Percentiles rank a stretch among this genome's conserved stretches.
phyloP scores from a whole-genome alignment of 2,329 filamentous ascomycete species.

The Purpureocillium takamizusanense region DNA sequence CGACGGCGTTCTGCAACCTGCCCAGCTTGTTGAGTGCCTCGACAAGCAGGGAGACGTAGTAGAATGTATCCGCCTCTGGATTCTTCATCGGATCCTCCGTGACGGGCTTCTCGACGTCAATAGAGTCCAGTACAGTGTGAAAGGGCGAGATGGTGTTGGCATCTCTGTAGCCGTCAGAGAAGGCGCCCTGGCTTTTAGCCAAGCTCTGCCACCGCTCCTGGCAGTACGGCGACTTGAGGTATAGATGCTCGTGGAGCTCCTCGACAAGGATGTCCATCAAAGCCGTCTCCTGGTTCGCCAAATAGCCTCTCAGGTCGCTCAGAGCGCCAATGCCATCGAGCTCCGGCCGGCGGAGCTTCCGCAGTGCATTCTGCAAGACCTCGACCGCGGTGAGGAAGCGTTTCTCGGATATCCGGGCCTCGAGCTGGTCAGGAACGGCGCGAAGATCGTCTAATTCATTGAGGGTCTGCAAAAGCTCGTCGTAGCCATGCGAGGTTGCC shows the following conservation, averaged over 20 bases:
- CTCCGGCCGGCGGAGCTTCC: constrained; percentile 76
- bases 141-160: constrained; percentile 42
- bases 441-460: constrained; percentile 82
- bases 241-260: constrained; percentile 92
- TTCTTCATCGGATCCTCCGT: constrained; percentile 87
- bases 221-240: constrained; percentile 95
- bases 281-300: constrained; percentile 85
- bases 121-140: constrained; percentile 47
- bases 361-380: constrained; percentile 77
- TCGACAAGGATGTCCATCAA: constrained; percentile 95
- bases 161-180: constrained; percentile 38
- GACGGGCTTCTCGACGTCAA: constrained; percentile 53
- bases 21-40: constrained; percentile 88
- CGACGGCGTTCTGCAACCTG: constrained; percentile 74
- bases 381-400: constrained; percentile 89
- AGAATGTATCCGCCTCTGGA: constrained; percentile 90
- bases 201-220: constrained; percentile 90
- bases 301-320: constrained; percentile 75
- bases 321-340: constrained; percentile 87
- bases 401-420: constrained; percentile 93
- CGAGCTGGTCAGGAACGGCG: constrained; percentile 81
- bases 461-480: constrained; percentile 77
- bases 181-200: constrained; percentile 53
- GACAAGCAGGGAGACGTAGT: constrained; percentile 79
- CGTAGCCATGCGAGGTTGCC: constrained; percentile 79